These are phyloP conservation scores for Pythium periplocum DNA, from an alignment of 352 stramenopile species.

Conservation along the genomic window DNA sequence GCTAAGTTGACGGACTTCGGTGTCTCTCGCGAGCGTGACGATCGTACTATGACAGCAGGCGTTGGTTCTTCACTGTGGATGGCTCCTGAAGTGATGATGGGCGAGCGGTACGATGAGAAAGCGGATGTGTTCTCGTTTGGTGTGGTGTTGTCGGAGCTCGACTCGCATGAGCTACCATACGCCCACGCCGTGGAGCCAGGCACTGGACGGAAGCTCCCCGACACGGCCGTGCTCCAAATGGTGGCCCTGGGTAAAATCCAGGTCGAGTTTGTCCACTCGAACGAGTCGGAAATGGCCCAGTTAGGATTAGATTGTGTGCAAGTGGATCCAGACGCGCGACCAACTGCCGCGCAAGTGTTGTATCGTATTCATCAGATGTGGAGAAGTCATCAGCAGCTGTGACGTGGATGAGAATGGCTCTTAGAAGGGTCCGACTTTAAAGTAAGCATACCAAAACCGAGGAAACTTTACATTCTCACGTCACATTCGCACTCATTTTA, in stretches of 20 bases:
- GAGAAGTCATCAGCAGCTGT: background rate
- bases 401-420: too few species aligned
- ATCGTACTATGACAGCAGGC: conserved; percentile 10
- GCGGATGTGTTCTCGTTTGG: conserved; percentile 28
- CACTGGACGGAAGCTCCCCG: conserved; percentile 8
- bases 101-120: conserved; percentile 21
- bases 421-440: too few species aligned
- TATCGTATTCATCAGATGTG: conserved; percentile 5
- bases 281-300: conserved; percentile 7
- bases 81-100: conserved; percentile 27
- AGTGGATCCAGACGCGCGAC: conserved; percentile 5
- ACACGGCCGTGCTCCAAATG: conserved; percentile 8
- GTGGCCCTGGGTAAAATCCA: conserved; percentile 13
- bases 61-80: conserved; percentile 23
- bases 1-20: conserved; percentile 33
- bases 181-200: conserved; percentile 8
- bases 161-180: conserved; percentile 21
- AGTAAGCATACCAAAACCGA: too few species aligned
- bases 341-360: conserved; percentile 6
- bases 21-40: conserved; percentile 9
- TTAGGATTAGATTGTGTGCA: conserved; percentile 11
- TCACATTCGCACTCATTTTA: background rate
- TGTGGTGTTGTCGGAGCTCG: conserved; percentile 24
- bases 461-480: too few species aligned
- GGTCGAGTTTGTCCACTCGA: conserved; percentile 8